These are phyloP conservation scores for Microascus cirrosus DNA, from an alignment of 2,329 filamentous ascomycete species.

Conservation along the genomic window DNA sequence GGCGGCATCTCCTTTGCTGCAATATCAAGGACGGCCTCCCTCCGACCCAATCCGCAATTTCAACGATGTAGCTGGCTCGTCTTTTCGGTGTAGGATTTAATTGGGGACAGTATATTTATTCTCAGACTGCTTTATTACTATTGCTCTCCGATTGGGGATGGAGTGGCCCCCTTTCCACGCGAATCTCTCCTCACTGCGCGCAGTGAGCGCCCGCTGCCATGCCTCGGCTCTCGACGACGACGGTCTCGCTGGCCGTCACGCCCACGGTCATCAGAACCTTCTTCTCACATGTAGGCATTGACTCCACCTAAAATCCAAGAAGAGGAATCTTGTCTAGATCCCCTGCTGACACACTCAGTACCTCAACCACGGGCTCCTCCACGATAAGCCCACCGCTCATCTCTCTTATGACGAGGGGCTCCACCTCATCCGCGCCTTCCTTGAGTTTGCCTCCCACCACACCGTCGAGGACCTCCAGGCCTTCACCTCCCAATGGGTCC, in stretches of 20 bases:
- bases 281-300: constrained; percentile 60
- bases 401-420: constrained; percentile 92
- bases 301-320: no score
- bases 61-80: no score
- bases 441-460: constrained; percentile 75
- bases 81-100: no score
- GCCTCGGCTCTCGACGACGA: constrained; percentile 61
- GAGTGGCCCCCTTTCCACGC: neutral
- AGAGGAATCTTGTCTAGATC: no score
- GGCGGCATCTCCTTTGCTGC: no score
- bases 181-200: neutral
- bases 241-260: constrained; percentile 72
- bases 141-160: neutral
- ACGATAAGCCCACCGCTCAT: constrained; percentile 75
- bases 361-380: constrained; percentile 63
- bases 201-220: constrained; percentile 26
- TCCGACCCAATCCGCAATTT: no score
- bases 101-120: no score
- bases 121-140: neutral
- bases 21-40: no score
- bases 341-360: constrained; percentile 41
- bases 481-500: constrained; percentile 88
- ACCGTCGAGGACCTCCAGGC: constrained; percentile 87
- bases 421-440: constrained; percentile 74
- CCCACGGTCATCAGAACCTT: constrained; percentile 82